Evolutionary conservation across 495 filamentous ascomycete species (phyloP), one percentile per base, ranked within the genome.

Genomic region (Aspergillus sclerotiicarbonarius): DNA sequence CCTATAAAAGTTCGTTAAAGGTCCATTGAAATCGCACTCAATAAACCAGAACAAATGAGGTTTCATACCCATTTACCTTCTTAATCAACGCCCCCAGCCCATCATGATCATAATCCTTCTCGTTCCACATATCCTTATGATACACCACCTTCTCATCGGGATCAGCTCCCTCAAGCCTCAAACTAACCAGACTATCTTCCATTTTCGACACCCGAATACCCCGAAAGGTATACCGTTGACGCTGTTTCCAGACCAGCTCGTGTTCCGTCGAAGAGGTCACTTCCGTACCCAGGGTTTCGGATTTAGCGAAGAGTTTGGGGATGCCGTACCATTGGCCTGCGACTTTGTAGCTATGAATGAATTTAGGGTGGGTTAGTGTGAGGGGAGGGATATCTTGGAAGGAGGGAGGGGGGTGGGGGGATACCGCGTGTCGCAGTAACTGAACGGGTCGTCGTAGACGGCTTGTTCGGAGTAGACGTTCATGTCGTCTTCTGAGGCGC

Each of bases 311-410:
- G 6, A 57, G n/a, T 35, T 57, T 51, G 4, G 55, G 55, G 15
- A 57, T 50, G 8, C 55, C 55, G 37, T 57, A 57, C 55, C 55
- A 57, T 18, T 57, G 55, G 47, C 55, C 55, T 16, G 55, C 55
- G 19, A 57, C 51, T 18, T 57, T 57, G 48, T 57, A 30, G 8
- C 25, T 25, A 25, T 25, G n/a, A n/a, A n/a, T n/a, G n/a, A n/a
- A n/a, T n/a, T n/a, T n/a, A n/a, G n/a, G n/a, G n/a, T n/a, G n/a
- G n/a, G n/a, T n/a, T n/a, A n/a, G n/a, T n/a, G n/a, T n/a, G n/a
- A n/a, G n/a, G n/a, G n/a, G n/a, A n/a, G n/a, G n/a, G n/a, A n/a
- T n/a, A n/a, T n/a, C n/a, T n/a, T n/a, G n/a, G n/a, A n/a, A 25
- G 5, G 25, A 25, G 25, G 25, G 5, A 25, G 25, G 25, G 5